phyloP scores from a whole-genome alignment of 225 moss, liverwort and hornwort species.

The Straminergon stramineum region DNA sequence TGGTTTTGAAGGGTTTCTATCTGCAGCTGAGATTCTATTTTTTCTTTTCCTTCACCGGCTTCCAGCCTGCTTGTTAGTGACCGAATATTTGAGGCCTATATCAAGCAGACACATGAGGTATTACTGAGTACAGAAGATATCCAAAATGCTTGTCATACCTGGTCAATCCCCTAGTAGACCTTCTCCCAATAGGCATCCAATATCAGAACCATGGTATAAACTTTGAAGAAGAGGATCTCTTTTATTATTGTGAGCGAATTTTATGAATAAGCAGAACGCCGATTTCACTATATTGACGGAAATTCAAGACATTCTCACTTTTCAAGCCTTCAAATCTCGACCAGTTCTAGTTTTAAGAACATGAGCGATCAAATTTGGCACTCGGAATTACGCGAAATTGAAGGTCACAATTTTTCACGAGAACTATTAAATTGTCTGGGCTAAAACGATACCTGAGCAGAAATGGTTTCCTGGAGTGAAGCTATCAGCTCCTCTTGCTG shows the following conservation, averaged over 20 bases:
- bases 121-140: neutral
- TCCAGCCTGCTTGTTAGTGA: constrained; percentile 17
- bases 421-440: neutral
- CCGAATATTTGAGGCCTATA: constrained; percentile 25
- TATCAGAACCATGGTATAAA: neutral
- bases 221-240: neutral
- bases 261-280: neutral
- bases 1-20: constrained; percentile 38
- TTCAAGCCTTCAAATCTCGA: neutral
- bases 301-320: neutral
- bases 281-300: neutral
- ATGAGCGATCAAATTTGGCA: neutral
- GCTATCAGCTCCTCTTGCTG: constrained; percentile 49
- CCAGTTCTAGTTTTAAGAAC: neutral
- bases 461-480: constrained; percentile 39
- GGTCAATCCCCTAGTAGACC: neutral
- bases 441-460: constrained; percentile 22
- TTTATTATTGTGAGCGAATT: neutral
- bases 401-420: neutral
- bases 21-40: constrained; percentile 1
- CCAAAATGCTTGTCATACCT: neutral
- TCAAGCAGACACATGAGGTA: neutral
- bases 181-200: neutral
- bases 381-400: neutral
- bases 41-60: constrained; percentile 9